Base-by-base conservation (phyloP, 768 basidiomycete species). In the Collybia sordida region DNA sequence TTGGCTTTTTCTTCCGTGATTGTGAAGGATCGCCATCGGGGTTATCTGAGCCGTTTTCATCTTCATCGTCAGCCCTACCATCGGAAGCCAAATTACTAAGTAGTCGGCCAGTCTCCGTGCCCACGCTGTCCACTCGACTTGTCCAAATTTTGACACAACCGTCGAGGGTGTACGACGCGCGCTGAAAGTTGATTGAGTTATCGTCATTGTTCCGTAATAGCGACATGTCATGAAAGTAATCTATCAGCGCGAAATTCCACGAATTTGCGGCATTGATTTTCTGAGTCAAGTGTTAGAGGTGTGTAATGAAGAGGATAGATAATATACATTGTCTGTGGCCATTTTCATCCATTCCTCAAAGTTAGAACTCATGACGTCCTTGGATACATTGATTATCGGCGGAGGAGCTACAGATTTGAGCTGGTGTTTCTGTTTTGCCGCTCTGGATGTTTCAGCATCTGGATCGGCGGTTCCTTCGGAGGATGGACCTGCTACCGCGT, bases 311-410 rank as follows among this genome's bases (percentile, higher is more conserved):
- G n/a, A 34, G 64, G 54, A 31, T 14, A 38, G 47, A 46, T 36
- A 17, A 73, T 84, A 59, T 64, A 98, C 97, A 68, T 98, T 98
- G 64, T 98, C 96, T 2, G 96, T 98, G 1, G 95, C 94, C 85
- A 98, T 86, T 76, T 98, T 98, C 96, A 99, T 98, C 97, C 97
- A 98, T 68, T 98, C 94, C 66, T 99, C 97, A 62, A 88, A 97
- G 59, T 94, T 97, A 34, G 85, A 88, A 69, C 78, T 91, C 82
- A 91, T 90, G n/a, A 93, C 80, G 56, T 95, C 90, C 56, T 86
- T 69, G 0, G 87, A 78, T 17, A 86, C 80, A 37, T 85, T 78
- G 22, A 84, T 80, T 1, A 70, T 65, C 2, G 82, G 82, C 6
- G 81, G 77, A 31, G 82, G 74, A 28, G 78, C 78, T 2, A 86